Conservation (phyloP, 371 early-diverging fungal genomes). For the Mortierella sp. region DNA sequence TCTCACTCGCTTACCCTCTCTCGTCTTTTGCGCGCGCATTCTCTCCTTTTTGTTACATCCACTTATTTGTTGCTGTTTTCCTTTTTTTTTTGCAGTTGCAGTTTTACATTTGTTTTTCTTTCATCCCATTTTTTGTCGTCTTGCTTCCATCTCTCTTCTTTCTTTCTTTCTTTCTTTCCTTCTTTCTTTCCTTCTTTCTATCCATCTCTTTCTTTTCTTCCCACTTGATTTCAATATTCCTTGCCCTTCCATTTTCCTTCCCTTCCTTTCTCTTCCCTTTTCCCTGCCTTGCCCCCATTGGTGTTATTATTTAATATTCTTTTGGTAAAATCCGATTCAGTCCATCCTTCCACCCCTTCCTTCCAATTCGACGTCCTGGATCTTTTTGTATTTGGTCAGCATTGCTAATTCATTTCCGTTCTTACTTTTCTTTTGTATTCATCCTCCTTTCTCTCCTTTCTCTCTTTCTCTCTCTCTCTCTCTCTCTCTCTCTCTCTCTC, state of each 20-base stretch:
- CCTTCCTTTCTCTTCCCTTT: not conserved
- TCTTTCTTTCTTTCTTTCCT: not conserved
- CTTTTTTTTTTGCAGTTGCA: not conserved
- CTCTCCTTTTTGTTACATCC: not conserved
- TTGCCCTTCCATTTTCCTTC: not conserved
- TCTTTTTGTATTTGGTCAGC: conserved; percentile 8
- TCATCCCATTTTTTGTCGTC: not conserved
- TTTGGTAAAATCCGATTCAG: not conserved
- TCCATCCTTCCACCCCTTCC: not conserved
- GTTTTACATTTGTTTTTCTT: not conserved
- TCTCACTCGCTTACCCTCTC: not conserved
- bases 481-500: not conserved
- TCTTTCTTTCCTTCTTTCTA: not conserved
- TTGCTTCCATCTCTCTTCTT: not conserved
- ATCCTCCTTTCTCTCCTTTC: not conserved
- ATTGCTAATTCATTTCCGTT: not conserved
- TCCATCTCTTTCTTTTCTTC: not conserved
- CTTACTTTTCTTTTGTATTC: not conserved
- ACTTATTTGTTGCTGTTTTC: not conserved
- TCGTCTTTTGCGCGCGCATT: not conserved
- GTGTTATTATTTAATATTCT: not conserved
- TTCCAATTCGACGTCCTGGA: not conserved
- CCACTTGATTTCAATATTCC: not conserved
- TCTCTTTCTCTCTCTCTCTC: not conserved
- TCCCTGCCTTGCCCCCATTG: not conserved